These are phyloP conservation scores for Ailanthus altissimus DNA, from an alignment of 345 rosid genomes.

Conservation along the genomic window DNA sequence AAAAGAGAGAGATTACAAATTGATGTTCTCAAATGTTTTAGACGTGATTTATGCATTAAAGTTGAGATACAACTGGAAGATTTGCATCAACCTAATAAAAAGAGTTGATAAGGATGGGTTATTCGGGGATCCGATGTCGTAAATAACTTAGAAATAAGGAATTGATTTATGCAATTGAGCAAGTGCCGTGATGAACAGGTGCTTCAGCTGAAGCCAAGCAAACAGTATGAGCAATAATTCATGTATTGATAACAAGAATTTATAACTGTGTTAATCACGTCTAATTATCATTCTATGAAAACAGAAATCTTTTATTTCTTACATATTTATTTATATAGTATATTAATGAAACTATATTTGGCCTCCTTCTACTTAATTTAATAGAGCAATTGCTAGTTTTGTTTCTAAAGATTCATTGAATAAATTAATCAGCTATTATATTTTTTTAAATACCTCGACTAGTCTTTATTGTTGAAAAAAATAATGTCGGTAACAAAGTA, in stretches of 20 bases:
- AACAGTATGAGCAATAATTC: neutral
- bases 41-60: constrained; percentile 23
- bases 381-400: too few species aligned
- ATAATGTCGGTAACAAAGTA: too few species aligned
- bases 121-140: constrained; percentile 3
- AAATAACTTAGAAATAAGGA: neutral
- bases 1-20: constrained; percentile 36
- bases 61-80: constrained; percentile 18
- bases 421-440: too few species aligned
- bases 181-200: constrained; percentile 21
- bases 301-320: too few species aligned
- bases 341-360: too few species aligned
- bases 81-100: constrained; percentile 11
- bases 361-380: too few species aligned
- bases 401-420: too few species aligned
- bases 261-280: neutral
- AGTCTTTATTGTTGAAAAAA: too few species aligned
- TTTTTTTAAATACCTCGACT: too few species aligned
- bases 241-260: neutral
- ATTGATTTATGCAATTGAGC: constrained; percentile 20
- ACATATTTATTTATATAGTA: too few species aligned
- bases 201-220: constrained; percentile 4
- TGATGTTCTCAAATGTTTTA: constrained; percentile 12
- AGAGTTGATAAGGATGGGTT: constrained; percentile 30
- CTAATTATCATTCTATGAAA: too few species aligned